Evolutionary conservation across 2,329 filamentous ascomycete species (phyloP), one percentile per base, ranked within the genome.

Genomic region (Beauveria brongniartii): DNA sequence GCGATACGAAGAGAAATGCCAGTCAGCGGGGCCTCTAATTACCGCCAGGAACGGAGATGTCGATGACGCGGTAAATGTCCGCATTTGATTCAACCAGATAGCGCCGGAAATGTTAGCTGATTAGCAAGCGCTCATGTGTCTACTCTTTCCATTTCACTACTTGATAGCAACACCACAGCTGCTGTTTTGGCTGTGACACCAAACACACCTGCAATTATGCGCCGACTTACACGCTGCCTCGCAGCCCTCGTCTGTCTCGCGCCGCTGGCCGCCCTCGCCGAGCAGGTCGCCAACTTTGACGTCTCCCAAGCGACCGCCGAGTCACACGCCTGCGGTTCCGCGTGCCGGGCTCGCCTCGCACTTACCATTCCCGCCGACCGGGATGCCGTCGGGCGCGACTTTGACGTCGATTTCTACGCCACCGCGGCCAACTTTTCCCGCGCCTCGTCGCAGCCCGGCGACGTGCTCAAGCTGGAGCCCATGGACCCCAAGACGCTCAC

Each of bases 401-500:
- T 65, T 51, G 58, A 65, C 55, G 46, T 55, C 16, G 22, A 28
- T 20, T 64, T 65, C 40, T 65, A 62, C 60, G 48, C 28, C 8
- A 65, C 64, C 2, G 62, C 62, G 1, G 9, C 18, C 44, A 62
- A 64, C 61, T 66, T 66, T 55, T 46, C 62, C 26, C 24, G 26
- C n/a, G 8, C 34, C 20, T 18, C 34, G 4, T 46, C 50, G 9
- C 24, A 53, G 28, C 63, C 63, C 3, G 63, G 66, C 22, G 61
- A 65, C 24, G 22, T 66, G 24, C 62, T 67, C 41, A 66, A 65
- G 47, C 37, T 66, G 12, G 24, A 62, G 53, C 54, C 62, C 9
- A 26, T 65, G 12, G 58, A 67, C 30, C 37, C 64, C 5, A 16
- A 20, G 18, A 14, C 44, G 1, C 41, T 64, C 24, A 44, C 53